Percentiles rank a stretch among this genome's conserved stretches.
These are phyloP conservation scores for Myxozyma vanderwaltii DNA, from an alignment of 805 yeast genomes.

Conservation along the genomic window DNA sequence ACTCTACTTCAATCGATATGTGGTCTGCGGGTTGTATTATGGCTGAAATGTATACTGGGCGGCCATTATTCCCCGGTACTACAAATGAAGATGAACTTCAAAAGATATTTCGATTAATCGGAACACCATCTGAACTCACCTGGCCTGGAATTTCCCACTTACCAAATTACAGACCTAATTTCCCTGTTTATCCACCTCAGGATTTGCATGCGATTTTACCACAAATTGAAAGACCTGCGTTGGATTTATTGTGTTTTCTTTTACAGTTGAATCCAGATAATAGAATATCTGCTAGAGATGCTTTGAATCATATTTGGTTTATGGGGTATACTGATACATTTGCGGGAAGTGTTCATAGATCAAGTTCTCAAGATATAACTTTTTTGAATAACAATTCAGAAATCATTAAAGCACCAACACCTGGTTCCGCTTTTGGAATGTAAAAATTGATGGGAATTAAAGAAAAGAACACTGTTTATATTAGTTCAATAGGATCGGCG, in stretches of 20 bases:
- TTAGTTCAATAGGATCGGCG: neutral
- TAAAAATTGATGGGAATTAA: too few species aligned
- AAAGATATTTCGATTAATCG: slow-evolving; percentile 89
- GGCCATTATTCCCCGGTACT: slow-evolving; percentile 94
- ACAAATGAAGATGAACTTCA: slow-evolving; percentile 94
- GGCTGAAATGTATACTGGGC: slow-evolving; percentile 98
- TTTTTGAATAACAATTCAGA: neutral
- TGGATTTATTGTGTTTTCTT: slow-evolving; percentile 62
- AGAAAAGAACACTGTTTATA: neutral
- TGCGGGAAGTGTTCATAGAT: neutral
- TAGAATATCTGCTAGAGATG: slow-evolving; percentile 55
- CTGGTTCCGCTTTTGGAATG: too few species aligned
- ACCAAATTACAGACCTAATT: slow-evolving; percentile 83
- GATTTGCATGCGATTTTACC: slow-evolving; percentile 73
- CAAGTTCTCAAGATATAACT: neutral
- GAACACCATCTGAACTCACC: slow-evolving; percentile 92
- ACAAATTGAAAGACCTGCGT: slow-evolving; percentile 66
- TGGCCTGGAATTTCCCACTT: slow-evolving; percentile 96
- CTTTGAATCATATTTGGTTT: slow-evolving; percentile 74
- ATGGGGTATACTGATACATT: slow-evolving; percentile 46
- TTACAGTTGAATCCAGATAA: slow-evolving; percentile 57
- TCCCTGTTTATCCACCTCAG: slow-evolving; percentile 85
- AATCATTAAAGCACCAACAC: too few species aligned
- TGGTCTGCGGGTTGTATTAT: slow-evolving; percentile 99
- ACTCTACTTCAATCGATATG: slow-evolving; percentile 94